Evolutionary conservation across 129 eudicot genomes (phyloP), one percentile per base, ranked within the genome.

Genomic region (Ambrosia trifida): DNA sequence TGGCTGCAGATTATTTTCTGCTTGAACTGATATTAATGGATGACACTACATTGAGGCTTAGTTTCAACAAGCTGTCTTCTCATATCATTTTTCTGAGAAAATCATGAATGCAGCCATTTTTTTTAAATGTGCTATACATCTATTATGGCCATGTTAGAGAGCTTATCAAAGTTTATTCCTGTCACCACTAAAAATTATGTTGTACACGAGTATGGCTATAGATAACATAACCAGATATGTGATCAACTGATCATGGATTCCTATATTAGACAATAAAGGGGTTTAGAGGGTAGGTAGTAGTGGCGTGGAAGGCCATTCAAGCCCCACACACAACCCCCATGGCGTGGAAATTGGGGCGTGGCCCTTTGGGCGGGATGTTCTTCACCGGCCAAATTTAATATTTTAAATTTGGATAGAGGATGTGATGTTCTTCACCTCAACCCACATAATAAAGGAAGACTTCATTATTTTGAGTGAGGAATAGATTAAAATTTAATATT

Each of bases 11-110:
- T 30, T 19, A 30, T 65, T 72, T 69, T 35, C 20, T 51, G 28
- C 53, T 45, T 46, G 59, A 66, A 67, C 67, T 57, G 68, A 76
- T 69, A 24, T 50, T 49, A 11, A 20, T 77, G 64, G 71, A 60
- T 69, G 76, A 70, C 49, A 61, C 81, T 59, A 77, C 61, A 36
- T 38, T 60, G 30, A 60, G 69, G 69, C 47, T 32, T n/a, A 58
- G 59, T 44, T 57, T 68, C 32, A 47, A 46, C 30, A 58, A 68
- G 33, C 14, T 54, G 58, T 53, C 44, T 54, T 19, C 30, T 64
- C 31, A 19, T 76, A 17, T 52, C 10, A 3, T 18, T 32, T 32
- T 35, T 18, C 31, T 11, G 18, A 31, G 19, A 58, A 13, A 30
- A 17, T 51, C 24, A 7, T 17, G 0, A 4, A 51, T 4, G 11